A percentile compares a stretch with the other conserved stretches of the same genome.
Conservation (phyloP, 1,139 yeast species). For the Tardiomyces depauwii region DNA sequence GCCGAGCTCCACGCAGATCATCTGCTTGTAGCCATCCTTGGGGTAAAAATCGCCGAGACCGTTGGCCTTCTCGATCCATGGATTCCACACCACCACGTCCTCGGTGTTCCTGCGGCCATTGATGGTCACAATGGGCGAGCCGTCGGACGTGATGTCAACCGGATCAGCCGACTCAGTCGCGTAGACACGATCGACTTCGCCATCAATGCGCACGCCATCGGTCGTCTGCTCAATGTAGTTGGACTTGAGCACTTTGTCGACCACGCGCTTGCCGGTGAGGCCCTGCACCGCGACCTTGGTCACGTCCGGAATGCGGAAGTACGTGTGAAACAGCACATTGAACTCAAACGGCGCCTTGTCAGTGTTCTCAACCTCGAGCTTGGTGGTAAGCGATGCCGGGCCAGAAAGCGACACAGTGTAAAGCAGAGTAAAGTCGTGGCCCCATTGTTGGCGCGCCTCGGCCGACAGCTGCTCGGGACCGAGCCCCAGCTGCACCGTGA, state of each 20-base stretch:
- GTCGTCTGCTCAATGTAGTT: conserved; percentile 53
- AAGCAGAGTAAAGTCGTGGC: conserved; percentile 65
- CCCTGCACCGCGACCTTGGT: conserved; percentile 69
- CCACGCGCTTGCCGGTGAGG: conserved; percentile 56
- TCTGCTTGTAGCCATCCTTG: conserved; percentile 64
- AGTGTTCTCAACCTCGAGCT: conserved; percentile 64
- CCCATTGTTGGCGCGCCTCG: conserved; percentile 47
- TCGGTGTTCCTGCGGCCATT: conserved; percentile 51
- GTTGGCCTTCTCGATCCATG: conserved; percentile 74
- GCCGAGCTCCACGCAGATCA: conserved; percentile 96
- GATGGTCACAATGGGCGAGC: conserved; percentile 57
- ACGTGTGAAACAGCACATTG: conserved; percentile 96
- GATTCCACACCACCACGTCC: conserved; percentile 96
- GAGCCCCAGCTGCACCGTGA: conserved; percentile 79
- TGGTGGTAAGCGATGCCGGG: conserved; percentile 45
- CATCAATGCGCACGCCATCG: conserved; percentile 60
- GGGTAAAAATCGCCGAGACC: conserved; percentile 87
- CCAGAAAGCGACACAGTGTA: conserved; percentile 48
- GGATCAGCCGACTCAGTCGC: conserved; percentile 34
- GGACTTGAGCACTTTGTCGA: conserved; percentile 60
- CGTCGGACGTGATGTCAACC: conserved; percentile 55
- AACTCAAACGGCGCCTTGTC: conserved; percentile 58
- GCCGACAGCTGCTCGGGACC: conserved; percentile 69
- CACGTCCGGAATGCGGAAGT: conserved; percentile 63
- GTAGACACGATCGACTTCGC: conserved; percentile 81